These are phyloP conservation scores for Helianthus tuberosus DNA, from an alignment of 129 eudicot species.

Conservation along the genomic window DNA sequence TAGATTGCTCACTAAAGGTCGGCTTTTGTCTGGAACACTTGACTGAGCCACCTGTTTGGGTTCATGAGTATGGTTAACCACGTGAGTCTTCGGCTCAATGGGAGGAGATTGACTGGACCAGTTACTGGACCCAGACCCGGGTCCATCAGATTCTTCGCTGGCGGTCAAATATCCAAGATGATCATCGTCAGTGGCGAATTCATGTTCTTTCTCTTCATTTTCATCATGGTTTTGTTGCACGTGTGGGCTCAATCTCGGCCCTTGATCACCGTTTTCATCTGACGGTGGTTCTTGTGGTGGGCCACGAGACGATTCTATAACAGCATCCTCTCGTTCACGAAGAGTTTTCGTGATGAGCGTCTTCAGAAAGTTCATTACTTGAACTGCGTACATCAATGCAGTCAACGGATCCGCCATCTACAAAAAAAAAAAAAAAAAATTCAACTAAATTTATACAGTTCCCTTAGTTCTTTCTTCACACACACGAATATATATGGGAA, in stretches of 20 bases:
- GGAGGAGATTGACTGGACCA: slow-evolving; percentile 31
- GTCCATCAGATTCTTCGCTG: slow-evolving; percentile 49
- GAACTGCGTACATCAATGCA: slow-evolving; percentile 88
- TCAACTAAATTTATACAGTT: background rate
- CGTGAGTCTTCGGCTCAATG: slow-evolving; percentile 22
- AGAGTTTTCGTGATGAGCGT: slow-evolving; percentile 67
- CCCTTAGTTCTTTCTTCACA: background rate
- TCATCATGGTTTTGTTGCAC: slow-evolving; percentile 21
- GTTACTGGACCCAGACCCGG: slow-evolving; percentile 21
- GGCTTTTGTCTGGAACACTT: slow-evolving; percentile 19
- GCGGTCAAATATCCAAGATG: slow-evolving; percentile 37
- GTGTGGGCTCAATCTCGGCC: slow-evolving; percentile 37
- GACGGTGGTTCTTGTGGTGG: slow-evolving; percentile 41
- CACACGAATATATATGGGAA: background rate
- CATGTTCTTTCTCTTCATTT: slow-evolving; percentile 23
- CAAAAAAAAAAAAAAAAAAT: background rate
- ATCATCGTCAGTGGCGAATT: slow-evolving; percentile 38
- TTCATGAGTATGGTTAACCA: slow-evolving; percentile 6
- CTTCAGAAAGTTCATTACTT: slow-evolving; percentile 92
- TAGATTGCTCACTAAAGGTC: slow-evolving; percentile 42
- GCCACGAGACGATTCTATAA: slow-evolving; percentile 39
- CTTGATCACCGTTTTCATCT: slow-evolving; percentile 56
- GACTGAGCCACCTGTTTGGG: slow-evolving; percentile 28
- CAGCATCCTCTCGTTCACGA: slow-evolving; percentile 57
- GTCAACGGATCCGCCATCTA: slow-evolving; percentile 63